Percentiles rank a stretch among this genome's conserved stretches.
Evolutionary conservation across 371 early-diverging fungal genomes (phyloP).

Genomic region (Mucor circinelloides): DNA sequence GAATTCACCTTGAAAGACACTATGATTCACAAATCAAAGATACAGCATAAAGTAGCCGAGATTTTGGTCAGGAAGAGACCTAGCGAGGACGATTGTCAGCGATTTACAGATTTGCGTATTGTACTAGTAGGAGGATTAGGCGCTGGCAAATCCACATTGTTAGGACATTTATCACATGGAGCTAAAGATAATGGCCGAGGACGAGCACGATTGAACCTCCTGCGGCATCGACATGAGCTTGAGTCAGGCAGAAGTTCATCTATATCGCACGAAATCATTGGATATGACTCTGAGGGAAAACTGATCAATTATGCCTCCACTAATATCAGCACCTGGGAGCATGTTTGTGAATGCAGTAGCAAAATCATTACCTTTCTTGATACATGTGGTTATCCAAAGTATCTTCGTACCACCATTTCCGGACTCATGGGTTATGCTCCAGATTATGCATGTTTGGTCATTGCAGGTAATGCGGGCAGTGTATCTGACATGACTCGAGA

Average conservation of each 20-base stretch:
- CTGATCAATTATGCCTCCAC: conserved; percentile 63
- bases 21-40: background rate
- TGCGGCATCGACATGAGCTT: conserved; percentile 91
- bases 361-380: conserved; percentile 90
- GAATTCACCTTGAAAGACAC: conserved; percentile 18
- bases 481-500: conserved; percentile 87
- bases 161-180: conserved; percentile 82
- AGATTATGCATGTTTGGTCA: conserved; percentile 86
- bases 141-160: conserved; percentile 85
- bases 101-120: conserved; percentile 77
- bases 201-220: conserved; percentile 78
- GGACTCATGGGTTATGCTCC: conserved; percentile 89
- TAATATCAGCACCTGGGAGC: conserved; percentile 79
- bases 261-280: conserved; percentile 85
- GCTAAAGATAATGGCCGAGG: conserved; percentile 90
- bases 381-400: conserved; percentile 91
- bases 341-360: conserved; percentile 72
- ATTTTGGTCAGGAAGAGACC: conserved; percentile 59
- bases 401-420: conserved; percentile 89
- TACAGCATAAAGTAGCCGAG: conserved; percentile 60
- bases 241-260: conserved; percentile 89
- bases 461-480: conserved; percentile 79
- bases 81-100: conserved; percentile 40
- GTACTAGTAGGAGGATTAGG: conserved; percentile 83
- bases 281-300: conserved; percentile 70